Conservation (phyloP, 2,329 filamentous ascomycete species). For the Sphaerulina populicola region DNA sequence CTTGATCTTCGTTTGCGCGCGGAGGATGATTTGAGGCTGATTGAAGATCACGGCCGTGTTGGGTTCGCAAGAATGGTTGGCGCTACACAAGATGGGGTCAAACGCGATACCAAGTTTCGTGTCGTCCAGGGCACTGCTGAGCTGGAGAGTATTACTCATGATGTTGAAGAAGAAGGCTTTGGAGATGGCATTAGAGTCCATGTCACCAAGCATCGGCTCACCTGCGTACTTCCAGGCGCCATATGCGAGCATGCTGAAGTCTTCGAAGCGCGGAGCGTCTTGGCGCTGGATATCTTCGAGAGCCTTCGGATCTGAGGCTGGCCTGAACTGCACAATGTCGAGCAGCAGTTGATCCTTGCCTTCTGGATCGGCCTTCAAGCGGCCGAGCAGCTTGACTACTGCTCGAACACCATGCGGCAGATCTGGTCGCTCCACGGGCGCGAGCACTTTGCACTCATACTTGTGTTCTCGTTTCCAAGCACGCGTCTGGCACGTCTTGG, state of each 20-base stretch:
- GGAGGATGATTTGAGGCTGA: constrained; percentile 43
- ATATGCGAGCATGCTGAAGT: constrained; percentile 47
- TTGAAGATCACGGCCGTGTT: constrained; percentile 54
- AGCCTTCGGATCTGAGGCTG: constrained; percentile 35
- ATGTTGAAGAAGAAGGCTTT: constrained; percentile 35
- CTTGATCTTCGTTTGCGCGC: constrained; percentile 46
- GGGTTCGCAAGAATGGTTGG: constrained; percentile 57
- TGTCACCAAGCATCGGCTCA: constrained; percentile 21
- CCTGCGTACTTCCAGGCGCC: constrained; percentile 48
- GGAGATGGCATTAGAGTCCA: constrained; percentile 16
- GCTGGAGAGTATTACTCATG: constrained; percentile 51
- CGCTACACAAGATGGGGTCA: constrained; percentile 46
- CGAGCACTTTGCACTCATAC: constrained; percentile 50
- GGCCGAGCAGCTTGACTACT: constrained; percentile 45
- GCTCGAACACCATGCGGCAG: constrained; percentile 51
- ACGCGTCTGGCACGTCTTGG: constrained; percentile 51
- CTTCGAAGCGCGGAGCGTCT: constrained; percentile 39
- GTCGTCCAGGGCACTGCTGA: constrained; percentile 49
- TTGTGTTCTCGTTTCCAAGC: constrained; percentile 55
- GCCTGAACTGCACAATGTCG: constrained; percentile 24
- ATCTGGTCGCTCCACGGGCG: constrained; percentile 32
- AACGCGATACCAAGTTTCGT: constrained; percentile 50
- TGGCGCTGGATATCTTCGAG: constrained; percentile 40
- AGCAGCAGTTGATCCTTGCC: constrained; percentile 21
- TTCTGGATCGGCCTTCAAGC: constrained; percentile 22